A percentile compares a stretch with the other conserved stretches of the same genome.
Conservation (phyloP, 2,329 filamentous ascomycete species). For the Capronia coronata region DNA sequence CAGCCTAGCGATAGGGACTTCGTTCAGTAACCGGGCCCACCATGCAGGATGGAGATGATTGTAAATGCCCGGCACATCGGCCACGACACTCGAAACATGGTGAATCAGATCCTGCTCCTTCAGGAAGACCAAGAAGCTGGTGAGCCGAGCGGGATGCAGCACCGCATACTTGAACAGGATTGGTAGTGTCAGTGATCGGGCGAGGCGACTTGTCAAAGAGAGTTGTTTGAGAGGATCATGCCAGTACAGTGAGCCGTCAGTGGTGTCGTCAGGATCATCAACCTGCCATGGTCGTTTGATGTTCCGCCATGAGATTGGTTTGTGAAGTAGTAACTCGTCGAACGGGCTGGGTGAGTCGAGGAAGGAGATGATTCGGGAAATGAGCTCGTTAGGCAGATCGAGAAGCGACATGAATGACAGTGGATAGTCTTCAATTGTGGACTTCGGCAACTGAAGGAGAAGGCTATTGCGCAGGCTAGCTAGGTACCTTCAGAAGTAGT, state of each 20-base stretch:
- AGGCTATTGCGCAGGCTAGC: not conserved
- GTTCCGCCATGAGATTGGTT: conserved; percentile 34
- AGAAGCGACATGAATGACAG: conserved; percentile 12
- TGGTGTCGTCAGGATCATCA: not conserved
- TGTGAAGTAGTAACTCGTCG: conserved; percentile 43
- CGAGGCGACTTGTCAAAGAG: conserved; percentile 49
- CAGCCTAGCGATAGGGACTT: conserved; percentile 45
- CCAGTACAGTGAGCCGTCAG: not conserved
- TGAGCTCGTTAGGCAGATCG: conserved; percentile 55
- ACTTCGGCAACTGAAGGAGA: not conserved
- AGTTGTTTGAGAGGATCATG: conserved; percentile 49
- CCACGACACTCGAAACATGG: conserved; percentile 45
- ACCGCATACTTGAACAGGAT: conserved; percentile 53
- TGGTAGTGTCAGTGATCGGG: conserved; percentile 49
- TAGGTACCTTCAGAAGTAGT: too few species aligned
- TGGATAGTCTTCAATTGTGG: not conserved
- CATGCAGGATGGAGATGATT: conserved; percentile 40
- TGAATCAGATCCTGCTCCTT: conserved; percentile 30
- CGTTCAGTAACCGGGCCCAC: conserved; percentile 52
- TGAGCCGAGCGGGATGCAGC: conserved; percentile 35
- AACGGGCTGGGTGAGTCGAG: conserved; percentile 38
- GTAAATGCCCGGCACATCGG: conserved; percentile 38
- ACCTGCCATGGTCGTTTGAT: not conserved
- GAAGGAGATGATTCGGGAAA: conserved; percentile 52
- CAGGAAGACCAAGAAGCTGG: conserved; percentile 38